phyloP scores from a whole-genome alignment of 2,329 filamentous ascomycete genomes.

The Scorias spongiosa region DNA sequence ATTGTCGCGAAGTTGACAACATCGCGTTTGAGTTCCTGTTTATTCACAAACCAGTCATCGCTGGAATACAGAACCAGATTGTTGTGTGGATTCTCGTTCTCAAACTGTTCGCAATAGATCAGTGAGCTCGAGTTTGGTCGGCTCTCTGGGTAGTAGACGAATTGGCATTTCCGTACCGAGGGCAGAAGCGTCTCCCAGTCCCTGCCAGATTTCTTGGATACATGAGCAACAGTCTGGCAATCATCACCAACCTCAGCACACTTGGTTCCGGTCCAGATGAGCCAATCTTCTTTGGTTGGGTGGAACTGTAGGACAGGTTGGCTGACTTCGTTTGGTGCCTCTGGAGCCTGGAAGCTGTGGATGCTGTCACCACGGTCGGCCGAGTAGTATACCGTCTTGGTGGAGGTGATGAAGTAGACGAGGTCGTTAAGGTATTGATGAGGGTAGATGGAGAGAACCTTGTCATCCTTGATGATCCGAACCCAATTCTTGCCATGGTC shows the following conservation, averaged over 20 bases:
- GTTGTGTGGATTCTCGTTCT: conserved; percentile 41
- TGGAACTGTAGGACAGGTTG: conserved; percentile 61
- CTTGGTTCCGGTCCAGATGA: conserved; percentile 70
- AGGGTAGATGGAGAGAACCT: conserved; percentile 55
- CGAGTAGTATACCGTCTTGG: conserved; percentile 61
- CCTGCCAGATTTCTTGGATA: conserved; percentile 62
- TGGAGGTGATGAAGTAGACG: conserved; percentile 68
- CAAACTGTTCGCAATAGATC: conserved; percentile 47
- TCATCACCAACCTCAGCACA: conserved; percentile 46
- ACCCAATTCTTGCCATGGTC: conserved; percentile 86
- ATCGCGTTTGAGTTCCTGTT: conserved; percentile 48
- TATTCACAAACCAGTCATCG: conserved; percentile 60
- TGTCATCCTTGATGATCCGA: conserved; percentile 50
- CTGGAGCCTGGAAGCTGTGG: conserved; percentile 56
- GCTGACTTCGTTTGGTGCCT: conserved; percentile 36
- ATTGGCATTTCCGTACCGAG: conserved; percentile 71
- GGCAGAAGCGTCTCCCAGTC: conserved; percentile 62
- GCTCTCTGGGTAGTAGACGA: conserved; percentile 57
- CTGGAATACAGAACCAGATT: conserved; percentile 61
- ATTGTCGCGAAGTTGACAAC: conserved; percentile 84
- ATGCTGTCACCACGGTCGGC: conserved; percentile 62
- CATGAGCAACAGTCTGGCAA: conserved; percentile 61
- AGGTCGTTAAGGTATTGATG: conserved; percentile 71
- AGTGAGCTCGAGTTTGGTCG: conserved; percentile 46
- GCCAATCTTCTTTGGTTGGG: conserved; percentile 69